Conservation (phyloP, 176 grass and related monocot species). For the Ensete glaucum region DNA sequence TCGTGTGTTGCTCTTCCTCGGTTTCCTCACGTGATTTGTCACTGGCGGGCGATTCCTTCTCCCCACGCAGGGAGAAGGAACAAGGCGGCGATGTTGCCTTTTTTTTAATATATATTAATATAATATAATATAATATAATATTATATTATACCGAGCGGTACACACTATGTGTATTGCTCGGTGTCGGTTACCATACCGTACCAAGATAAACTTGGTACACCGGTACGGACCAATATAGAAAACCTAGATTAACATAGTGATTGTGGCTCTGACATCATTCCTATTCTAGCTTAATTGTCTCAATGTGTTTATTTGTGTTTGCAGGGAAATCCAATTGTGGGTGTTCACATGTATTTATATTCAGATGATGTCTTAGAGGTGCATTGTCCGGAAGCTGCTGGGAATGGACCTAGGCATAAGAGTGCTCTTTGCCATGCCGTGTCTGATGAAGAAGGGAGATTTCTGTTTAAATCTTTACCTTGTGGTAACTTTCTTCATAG, state of each 20-base stretch:
- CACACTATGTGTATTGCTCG: no score
- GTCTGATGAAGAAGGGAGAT: constrained; percentile 79
- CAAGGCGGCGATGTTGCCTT: no score
- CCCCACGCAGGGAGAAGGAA: no score
- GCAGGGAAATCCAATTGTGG: constrained; percentile 94
- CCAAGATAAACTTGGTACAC: no score
- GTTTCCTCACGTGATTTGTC: no score
- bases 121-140: no score
- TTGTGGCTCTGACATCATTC: not conserved
- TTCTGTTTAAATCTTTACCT: constrained; percentile 71
- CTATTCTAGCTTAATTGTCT: not conserved
- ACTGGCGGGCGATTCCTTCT: no score
- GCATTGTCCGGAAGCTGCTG: constrained; percentile 51
- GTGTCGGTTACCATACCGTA: no score
- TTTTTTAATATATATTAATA: no score
- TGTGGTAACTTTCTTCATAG: constrained; percentile 56
- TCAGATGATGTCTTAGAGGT: constrained; percentile 64
- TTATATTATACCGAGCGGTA: no score
- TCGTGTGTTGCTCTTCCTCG: no score
- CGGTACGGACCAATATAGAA: no score
- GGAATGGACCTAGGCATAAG: constrained; percentile 43
- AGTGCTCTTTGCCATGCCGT: constrained; percentile 84
- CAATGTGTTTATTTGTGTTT: not conserved
- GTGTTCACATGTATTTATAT: constrained; percentile 83
- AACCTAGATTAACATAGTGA: not conserved